These are phyloP conservation scores for Medicago arabica DNA, from an alignment of 306 rosid species.

Conservation along the genomic window DNA sequence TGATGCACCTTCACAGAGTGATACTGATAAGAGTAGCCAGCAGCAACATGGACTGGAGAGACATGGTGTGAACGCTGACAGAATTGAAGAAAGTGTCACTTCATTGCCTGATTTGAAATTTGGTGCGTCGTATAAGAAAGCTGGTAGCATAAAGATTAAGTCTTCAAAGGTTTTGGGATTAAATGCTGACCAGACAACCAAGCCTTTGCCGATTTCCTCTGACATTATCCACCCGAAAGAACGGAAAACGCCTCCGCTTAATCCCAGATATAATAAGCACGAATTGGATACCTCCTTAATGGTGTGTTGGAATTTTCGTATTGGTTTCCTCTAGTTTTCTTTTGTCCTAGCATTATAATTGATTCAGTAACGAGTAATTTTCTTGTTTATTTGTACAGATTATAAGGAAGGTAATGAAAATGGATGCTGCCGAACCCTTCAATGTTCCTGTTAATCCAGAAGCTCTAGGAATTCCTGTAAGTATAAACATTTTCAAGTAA, in stretches of 20 bases:
- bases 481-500: slow-evolving; percentile 37
- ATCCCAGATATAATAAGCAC: slow-evolving; percentile 61
- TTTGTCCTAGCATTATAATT: slow-evolving; percentile 22
- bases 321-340: slow-evolving; percentile 11
- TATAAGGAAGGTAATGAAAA: slow-evolving; percentile 91
- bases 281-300: slow-evolving; percentile 72
- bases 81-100: slow-evolving; percentile 79
- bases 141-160: slow-evolving; percentile 79
- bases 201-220: slow-evolving; percentile 35
- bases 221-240: slow-evolving; percentile 53
- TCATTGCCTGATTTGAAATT: slow-evolving; percentile 58
- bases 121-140: slow-evolving; percentile 54
- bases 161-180: slow-evolving; percentile 73
- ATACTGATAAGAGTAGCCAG: slow-evolving; percentile 84
- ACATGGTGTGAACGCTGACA: slow-evolving; percentile 55
- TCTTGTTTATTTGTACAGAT: slow-evolving; percentile 53
- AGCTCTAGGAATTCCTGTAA: slow-evolving; percentile 96
- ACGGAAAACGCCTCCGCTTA: slow-evolving; percentile 49
- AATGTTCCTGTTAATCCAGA: slow-evolving; percentile 95
- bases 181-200: slow-evolving; percentile 49
- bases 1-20: slow-evolving; percentile 80
- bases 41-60: slow-evolving; percentile 71
- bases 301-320: slow-evolving; percentile 54
- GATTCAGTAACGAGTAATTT: slow-evolving; percentile 21
- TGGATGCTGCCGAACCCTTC: slow-evolving; percentile 97